These are phyloP conservation scores for Viola pubescens DNA, from an alignment of 441 rosid species.

Conservation along the genomic window DNA sequence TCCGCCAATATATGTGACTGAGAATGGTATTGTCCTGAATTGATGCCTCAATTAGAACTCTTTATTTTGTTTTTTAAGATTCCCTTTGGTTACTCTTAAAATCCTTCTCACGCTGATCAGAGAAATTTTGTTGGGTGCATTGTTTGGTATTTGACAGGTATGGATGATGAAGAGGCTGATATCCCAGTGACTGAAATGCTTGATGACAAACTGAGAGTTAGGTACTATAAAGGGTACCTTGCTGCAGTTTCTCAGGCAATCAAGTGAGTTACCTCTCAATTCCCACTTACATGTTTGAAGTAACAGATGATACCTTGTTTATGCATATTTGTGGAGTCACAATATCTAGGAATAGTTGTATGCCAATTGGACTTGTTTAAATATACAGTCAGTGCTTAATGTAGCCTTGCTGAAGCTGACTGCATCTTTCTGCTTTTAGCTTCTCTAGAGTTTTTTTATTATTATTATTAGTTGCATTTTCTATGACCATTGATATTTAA, in stretches of 20 bases:
- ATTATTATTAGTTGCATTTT: no score
- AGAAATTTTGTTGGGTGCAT: no score
- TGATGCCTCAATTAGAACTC: constrained; percentile 1
- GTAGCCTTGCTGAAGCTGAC: no score
- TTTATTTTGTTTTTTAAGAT: not conserved
- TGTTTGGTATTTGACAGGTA: constrained; percentile 42
- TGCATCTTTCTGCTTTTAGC: no score
- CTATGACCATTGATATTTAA: no score
- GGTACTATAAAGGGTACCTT: constrained; percentile 58
- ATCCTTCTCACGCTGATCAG: no score
- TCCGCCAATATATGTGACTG: constrained; percentile 59
- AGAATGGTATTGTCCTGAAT: constrained; percentile 47
- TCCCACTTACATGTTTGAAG: not conserved
- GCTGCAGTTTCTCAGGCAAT: constrained; percentile 64
- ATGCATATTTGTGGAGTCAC: no score
- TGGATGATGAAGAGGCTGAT: constrained; percentile 80
- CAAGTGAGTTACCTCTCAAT: constrained; percentile 37
- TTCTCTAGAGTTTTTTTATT: no score
- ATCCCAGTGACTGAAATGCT: constrained; percentile 64
- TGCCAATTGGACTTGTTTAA: no score
- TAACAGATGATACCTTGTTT: not conserved
- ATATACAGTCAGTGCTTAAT: no score
- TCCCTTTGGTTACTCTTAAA: no score
- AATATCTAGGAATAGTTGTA: no score
- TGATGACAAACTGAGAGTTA: constrained; percentile 69